Evolutionary conservation across 345 rosid species (phyloP).

Genomic region (Arabis hirsuta): DNA sequence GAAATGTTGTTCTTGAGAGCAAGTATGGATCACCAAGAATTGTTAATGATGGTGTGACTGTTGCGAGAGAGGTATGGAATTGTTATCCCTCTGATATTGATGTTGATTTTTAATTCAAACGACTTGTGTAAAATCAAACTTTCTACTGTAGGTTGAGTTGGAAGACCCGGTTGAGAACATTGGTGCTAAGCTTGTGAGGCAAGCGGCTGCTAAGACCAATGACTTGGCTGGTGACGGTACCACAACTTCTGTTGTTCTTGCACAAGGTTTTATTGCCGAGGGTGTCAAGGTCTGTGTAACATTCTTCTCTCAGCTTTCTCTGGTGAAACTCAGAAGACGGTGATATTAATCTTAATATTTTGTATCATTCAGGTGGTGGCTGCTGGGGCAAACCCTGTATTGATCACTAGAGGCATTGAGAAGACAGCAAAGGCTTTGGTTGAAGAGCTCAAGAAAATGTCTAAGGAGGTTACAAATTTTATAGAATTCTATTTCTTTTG

Average conservation of each 20-base stretch:
- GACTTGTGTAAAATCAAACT: neutral
- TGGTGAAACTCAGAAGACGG: neutral
- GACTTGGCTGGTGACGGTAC: constrained; percentile 99
- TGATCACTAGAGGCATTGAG: constrained; percentile 96
- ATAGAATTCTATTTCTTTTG: neutral
- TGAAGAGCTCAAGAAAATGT: constrained; percentile 72
- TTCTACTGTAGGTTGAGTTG: constrained; percentile 73
- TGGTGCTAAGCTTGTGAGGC: constrained; percentile 96
- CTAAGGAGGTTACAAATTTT: constrained; percentile 71
- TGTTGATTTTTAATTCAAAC: neutral
- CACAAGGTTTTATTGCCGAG: constrained; percentile 95
- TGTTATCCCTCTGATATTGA: neutral
- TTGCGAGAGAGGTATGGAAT: constrained; percentile 80
- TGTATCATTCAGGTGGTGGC: constrained; percentile 74
- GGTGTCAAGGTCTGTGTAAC: constrained; percentile 79
- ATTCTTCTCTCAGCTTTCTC: constrained; percentile 4
- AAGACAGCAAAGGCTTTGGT: constrained; percentile 90
- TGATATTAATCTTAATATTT: neutral
- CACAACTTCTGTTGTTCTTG: constrained; percentile 98
- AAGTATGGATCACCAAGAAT: constrained; percentile 98
- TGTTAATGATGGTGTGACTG: constrained; percentile 97
- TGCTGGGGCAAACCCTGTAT: constrained; percentile 97
- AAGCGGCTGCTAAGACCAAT: constrained; percentile 97
- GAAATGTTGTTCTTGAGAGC: constrained; percentile 99
- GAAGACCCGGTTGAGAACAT: constrained; percentile 99